A percentile compares a stretch with the other conserved stretches of the same genome.
phyloP scores from a whole-genome alignment of 2,329 filamentous ascomycete species.

The Clonostachys byssicola region DNA sequence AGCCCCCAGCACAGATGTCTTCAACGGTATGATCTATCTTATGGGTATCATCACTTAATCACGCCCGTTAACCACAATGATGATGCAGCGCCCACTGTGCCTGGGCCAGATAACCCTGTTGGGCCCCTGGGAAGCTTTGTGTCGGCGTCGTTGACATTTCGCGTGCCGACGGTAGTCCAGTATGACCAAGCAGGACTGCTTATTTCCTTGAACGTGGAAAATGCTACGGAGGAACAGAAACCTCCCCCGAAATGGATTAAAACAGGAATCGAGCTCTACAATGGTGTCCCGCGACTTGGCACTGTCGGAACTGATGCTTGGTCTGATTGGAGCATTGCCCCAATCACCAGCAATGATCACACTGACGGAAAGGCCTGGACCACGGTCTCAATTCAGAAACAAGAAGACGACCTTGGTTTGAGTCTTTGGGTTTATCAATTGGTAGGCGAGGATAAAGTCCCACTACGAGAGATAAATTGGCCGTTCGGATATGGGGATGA shows the following conservation, averaged over 20 bases:
- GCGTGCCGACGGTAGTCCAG: conserved; percentile 43
- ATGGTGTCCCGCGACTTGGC: conserved; percentile 53
- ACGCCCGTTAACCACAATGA: too few species aligned
- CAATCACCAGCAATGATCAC: conserved; percentile 5
- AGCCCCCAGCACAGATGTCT: conserved; percentile 54
- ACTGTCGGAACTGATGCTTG: conserved; percentile 63
- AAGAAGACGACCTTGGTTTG: conserved; percentile 37
- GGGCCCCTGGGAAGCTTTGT: conserved; percentile 50
- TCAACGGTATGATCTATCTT: conserved; percentile 39
- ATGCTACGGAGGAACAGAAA: not conserved
- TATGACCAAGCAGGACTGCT: conserved; percentile 3
- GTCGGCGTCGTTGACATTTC: conserved; percentile 58
- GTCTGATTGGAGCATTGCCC: conserved; percentile 64
- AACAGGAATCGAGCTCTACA: conserved; percentile 65
- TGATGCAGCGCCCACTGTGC: too few species aligned
- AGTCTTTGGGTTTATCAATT: conserved; percentile 3
- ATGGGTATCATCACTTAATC: too few species aligned
- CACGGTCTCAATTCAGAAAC: conserved; percentile 38
- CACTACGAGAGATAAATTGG: conserved; percentile 38
- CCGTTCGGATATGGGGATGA: conserved; percentile 1
- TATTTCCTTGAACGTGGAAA: not conserved
- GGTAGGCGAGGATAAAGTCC: conserved; percentile 13
- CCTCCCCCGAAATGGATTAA: conserved; percentile 62
- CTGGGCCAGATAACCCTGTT: too few species aligned
- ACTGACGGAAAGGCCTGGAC: conserved; percentile 2